Percentiles rank a stretch among this genome's conserved stretches.
phyloP scores from a whole-genome alignment of 768 basidiomycete species.

The Pholiota conissans region DNA sequence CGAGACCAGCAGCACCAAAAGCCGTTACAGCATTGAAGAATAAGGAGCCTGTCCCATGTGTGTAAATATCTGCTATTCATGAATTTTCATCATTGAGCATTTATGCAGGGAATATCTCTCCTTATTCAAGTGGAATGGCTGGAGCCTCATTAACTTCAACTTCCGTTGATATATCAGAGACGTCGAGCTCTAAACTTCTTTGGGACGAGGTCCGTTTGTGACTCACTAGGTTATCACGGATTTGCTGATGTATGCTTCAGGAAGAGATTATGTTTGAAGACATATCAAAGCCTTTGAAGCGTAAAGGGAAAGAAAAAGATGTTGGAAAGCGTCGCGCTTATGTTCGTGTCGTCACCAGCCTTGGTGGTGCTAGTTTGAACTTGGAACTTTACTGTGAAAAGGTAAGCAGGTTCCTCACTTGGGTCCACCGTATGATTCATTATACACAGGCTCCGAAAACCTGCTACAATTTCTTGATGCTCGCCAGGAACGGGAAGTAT shows the following conservation, averaged over 20 bases:
- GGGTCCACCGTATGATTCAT: neutral
- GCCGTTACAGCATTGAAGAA: conserved; percentile 41
- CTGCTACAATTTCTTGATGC: conserved; percentile 96
- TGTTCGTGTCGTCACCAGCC: conserved; percentile 91
- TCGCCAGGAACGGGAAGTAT: conserved; percentile 89
- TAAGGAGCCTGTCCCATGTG: conserved; percentile 58
- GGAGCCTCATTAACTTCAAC: conserved; percentile 96
- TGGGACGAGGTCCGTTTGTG: conserved; percentile 80
- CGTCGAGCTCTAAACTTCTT: conserved; percentile 72
- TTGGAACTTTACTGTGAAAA: conserved; percentile 88
- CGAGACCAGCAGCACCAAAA: conserved; percentile 33
- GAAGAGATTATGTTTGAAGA: conserved; percentile 99
- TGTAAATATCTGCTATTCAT: neutral
- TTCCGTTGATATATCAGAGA: conserved; percentile 72
- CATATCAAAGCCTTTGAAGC: conserved; percentile 74
- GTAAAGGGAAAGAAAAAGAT: conserved; percentile 93
- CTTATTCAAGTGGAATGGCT: conserved; percentile 84
- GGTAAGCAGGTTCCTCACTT: conserved; percentile 35
- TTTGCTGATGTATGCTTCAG: conserved; percentile 28
- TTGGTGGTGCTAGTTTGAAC: conserved; percentile 84
- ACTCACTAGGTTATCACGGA: neutral
- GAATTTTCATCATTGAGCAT: neutral
- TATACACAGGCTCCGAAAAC: conserved; percentile 85
- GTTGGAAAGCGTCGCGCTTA: conserved; percentile 90
- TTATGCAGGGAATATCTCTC: conserved; percentile 80